Percentiles rank a stretch among this genome's conserved stretches.
Evolutionary conservation across 1,284 basidiomycete species (phyloP).

Genomic region (Sanghuangporus baumii): DNA sequence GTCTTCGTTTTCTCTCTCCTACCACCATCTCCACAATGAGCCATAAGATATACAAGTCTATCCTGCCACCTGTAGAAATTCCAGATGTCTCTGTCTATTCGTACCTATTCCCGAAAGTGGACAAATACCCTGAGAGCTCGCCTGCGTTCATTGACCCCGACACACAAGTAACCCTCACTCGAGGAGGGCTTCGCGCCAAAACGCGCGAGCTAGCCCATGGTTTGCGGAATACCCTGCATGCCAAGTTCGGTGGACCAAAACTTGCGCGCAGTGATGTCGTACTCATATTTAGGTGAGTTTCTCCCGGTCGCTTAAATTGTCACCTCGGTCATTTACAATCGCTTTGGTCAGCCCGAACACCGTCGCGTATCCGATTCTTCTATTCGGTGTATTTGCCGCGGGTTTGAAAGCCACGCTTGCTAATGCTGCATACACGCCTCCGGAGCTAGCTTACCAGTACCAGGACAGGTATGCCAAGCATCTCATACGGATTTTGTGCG

Average conservation of each 20-base stretch:
- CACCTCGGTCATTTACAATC: background rate
- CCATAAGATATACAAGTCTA: constrained; percentile 26
- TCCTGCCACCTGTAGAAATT: constrained; percentile 22
- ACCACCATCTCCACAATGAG: background rate
- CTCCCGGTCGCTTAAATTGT: background rate
- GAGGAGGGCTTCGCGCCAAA: constrained; percentile 48
- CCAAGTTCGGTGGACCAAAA: constrained; percentile 35
- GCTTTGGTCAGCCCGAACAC: constrained; percentile 43
- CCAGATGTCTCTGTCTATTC: constrained; percentile 26
- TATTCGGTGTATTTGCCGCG: constrained; percentile 50
- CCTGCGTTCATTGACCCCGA: constrained; percentile 66
- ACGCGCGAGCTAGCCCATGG: constrained; percentile 53
- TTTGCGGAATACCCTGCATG: constrained; percentile 33
- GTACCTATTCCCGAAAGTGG: constrained; percentile 22
- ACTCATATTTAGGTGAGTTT: constrained; percentile 38
- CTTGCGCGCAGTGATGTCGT: constrained; percentile 26
- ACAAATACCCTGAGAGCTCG: constrained; percentile 31
- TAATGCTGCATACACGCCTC: constrained; percentile 39
- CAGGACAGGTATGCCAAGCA: constrained; percentile 28
- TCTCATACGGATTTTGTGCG: background rate
- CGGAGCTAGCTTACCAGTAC: constrained; percentile 46
- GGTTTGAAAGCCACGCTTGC: constrained; percentile 45
- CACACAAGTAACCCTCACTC: constrained; percentile 50
- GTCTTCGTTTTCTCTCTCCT: background rate
- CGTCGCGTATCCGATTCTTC: constrained; percentile 55